Conservation (phyloP, 176 grass and related monocot genomes). For the Lolium rigidum region DNA sequence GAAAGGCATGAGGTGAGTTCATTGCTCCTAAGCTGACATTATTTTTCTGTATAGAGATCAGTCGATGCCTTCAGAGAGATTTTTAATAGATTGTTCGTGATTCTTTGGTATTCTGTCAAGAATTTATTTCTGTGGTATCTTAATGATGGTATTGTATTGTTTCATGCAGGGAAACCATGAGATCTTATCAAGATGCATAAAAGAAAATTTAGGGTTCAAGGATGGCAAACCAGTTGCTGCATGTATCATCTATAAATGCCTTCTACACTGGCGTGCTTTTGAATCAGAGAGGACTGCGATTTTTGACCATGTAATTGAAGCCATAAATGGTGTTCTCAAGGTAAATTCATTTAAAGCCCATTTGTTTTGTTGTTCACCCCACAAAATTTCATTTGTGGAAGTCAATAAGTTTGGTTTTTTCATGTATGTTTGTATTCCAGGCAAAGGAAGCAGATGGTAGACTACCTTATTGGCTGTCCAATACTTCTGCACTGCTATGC, state of each 20-base stretch:
- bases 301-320: conserved; percentile 92
- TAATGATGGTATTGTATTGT: conserved; percentile 32
- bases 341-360: conserved; percentile 45
- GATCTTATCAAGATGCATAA: conserved; percentile 81
- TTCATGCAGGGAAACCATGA: conserved; percentile 88
- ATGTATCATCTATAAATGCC: conserved; percentile 88
- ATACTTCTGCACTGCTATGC: conserved; percentile 86
- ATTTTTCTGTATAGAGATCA: not conserved
- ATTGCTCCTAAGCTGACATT: conserved; percentile 11
- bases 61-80: conserved; percentile 15
- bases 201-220: conserved; percentile 91
- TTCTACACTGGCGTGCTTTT: conserved; percentile 83
- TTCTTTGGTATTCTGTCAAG: conserved; percentile 16
- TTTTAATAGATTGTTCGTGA: conserved; percentile 25
- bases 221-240: conserved; percentile 88
- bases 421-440: conserved; percentile 49
- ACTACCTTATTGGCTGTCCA: conserved; percentile 96
- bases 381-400: conserved; percentile 18
- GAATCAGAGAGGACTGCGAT: conserved; percentile 95
- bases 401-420: not conserved
- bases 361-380: conserved; percentile 31
- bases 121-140: conserved; percentile 26
- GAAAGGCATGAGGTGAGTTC: conserved; percentile 84
- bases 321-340: conserved; percentile 92
- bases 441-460: conserved; percentile 60